Percentiles rank a stretch among this genome's conserved stretches.
Evolutionary conservation across 257 asterid species (phyloP).

Genomic region (Forsythia viridissima): DNA sequence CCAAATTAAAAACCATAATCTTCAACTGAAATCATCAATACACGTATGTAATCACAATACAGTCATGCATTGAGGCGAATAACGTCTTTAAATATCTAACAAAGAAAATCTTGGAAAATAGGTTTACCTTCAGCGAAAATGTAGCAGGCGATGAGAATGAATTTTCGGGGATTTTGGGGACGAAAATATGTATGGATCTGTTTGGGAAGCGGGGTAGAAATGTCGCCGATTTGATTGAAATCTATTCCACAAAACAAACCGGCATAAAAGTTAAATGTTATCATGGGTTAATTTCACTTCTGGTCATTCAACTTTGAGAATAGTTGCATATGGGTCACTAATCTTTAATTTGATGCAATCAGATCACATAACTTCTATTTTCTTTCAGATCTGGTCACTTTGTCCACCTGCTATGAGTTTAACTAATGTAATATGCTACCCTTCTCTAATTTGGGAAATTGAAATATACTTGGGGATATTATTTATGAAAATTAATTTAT

Average conservation of each 20-base stretch:
- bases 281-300: neutral
- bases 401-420: no score
- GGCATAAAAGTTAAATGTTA: neutral
- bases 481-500: no score
- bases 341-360: neutral
- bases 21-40: neutral
- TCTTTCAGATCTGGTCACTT: no score
- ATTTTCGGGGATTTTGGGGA: conserved; percentile 23
- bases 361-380: neutral
- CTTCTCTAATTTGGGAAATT: no score
- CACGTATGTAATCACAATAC: neutral
- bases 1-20: conserved; percentile 4
- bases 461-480: no score
- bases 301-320: neutral
- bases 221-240: conserved; percentile 20
- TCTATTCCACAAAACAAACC: conserved; percentile 23
- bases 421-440: no score
- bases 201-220: conserved; percentile 21
- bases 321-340: neutral
- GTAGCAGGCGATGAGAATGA: conserved; percentile 23
- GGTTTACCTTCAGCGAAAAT: conserved; percentile 36
- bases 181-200: conserved; percentile 40
- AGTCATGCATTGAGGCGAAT: conserved; percentile 19
- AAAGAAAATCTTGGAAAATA: neutral
- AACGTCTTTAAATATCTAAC: neutral